Conservation (phyloP, 1,284 basidiomycete genomes). For the Phellopilus nigrolimitatus region DNA sequence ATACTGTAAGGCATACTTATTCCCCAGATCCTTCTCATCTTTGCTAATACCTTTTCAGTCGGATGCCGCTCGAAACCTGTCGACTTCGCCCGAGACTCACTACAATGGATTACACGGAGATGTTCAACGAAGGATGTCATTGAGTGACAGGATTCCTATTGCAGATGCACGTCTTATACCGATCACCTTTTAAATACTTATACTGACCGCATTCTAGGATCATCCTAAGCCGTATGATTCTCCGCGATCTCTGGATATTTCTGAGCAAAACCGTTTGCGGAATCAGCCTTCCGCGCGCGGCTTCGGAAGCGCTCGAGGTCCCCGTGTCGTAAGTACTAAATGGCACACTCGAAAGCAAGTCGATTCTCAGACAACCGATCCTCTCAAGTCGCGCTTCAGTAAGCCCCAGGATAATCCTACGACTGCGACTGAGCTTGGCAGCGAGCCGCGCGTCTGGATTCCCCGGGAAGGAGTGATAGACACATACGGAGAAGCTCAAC, state of each 20-base stretch:
- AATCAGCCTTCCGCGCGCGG: background rate
- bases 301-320: background rate
- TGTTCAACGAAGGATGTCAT: slow-evolving; percentile 11
- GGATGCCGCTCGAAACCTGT: background rate
- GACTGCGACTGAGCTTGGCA: background rate
- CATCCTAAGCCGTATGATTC: background rate
- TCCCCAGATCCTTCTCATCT: background rate
- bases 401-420: background rate
- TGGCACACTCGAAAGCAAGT: background rate
- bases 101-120: slow-evolving; percentile 2
- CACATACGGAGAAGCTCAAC: background rate
- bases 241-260: background rate
- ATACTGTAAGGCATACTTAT: background rate
- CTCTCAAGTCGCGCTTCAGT: slow-evolving; percentile 16
- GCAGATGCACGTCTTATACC: background rate
- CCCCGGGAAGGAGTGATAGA: slow-evolving; percentile 2
- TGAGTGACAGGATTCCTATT: background rate
- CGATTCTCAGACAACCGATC: background rate
- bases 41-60: background rate
- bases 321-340: slow-evolving; percentile 6
- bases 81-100: background rate
- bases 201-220: background rate
- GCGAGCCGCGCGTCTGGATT: slow-evolving; percentile 15
- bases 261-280: background rate
- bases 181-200: background rate